phyloP scores from a whole-genome alignment of 2,329 filamentous ascomycete genomes.

The Blumeriella jaapii region DNA sequence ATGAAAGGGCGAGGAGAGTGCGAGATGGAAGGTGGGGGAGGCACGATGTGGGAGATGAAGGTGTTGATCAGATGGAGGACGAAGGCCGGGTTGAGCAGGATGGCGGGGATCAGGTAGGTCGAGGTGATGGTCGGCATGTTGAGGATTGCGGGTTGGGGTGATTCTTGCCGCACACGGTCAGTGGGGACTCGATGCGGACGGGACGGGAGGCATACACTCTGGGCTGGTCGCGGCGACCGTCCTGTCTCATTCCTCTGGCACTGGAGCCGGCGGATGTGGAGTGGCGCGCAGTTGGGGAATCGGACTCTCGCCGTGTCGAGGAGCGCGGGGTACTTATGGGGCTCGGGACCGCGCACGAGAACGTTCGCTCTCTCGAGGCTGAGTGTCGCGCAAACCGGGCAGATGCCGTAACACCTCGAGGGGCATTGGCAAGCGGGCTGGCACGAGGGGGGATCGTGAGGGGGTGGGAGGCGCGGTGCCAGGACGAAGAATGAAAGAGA shows the following conservation, averaged over 20 bases:
- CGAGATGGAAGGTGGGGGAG: conserved; percentile 23
- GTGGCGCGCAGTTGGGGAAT: too few relatives aligned
- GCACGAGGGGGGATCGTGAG: not conserved
- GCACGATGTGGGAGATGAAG: conserved; percentile 27
- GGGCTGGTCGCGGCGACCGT: conserved; percentile 3
- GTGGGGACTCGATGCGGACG: too few relatives aligned
- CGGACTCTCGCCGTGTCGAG: too few relatives aligned
- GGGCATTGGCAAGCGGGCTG: too few relatives aligned
- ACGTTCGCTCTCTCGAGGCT: too few relatives aligned
- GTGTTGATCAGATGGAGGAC: conserved; percentile 31
- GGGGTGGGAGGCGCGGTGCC: conserved; percentile 5
- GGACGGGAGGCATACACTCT: conserved; percentile 3
- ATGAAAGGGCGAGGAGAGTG: conserved; percentile 22
- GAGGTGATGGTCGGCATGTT: conserved; percentile 22
- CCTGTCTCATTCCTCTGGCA: too few relatives aligned
- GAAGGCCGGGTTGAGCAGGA: conserved; percentile 31
- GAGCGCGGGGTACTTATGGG: too few relatives aligned
- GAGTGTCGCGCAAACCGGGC: too few relatives aligned
- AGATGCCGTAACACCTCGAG: too few relatives aligned
- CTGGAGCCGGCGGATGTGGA: too few relatives aligned
- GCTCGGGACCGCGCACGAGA: too few relatives aligned
- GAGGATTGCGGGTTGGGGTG: conserved; percentile 1
- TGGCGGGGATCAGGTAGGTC: conserved; percentile 27
- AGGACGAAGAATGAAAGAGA: not conserved
- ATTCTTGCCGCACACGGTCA: too few relatives aligned